Conservation (phyloP, 2,329 filamentous ascomycete genomes). For the Fusarium setosum region DNA sequence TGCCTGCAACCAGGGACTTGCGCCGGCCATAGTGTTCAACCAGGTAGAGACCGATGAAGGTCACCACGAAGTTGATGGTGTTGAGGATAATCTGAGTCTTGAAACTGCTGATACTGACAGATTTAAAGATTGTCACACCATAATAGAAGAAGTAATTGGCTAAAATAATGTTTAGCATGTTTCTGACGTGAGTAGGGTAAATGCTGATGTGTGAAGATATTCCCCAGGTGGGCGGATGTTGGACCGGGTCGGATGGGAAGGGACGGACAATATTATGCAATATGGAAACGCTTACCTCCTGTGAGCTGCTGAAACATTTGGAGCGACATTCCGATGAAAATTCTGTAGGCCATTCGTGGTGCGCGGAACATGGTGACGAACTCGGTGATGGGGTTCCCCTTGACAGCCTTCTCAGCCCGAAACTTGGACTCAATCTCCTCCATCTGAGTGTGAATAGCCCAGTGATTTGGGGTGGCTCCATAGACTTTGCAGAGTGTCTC, state of each 20-base stretch:
- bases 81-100: conserved; percentile 75
- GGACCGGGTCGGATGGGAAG: not conserved
- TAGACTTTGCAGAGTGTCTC: conserved; percentile 61
- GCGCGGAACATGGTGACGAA: conserved; percentile 72
- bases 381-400: conserved; percentile 55
- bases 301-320: conserved; percentile 76
- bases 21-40: conserved; percentile 75
- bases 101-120: conserved; percentile 67
- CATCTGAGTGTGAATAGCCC: conserved; percentile 59
- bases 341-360: conserved; percentile 72
- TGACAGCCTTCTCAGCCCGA: conserved; percentile 56
- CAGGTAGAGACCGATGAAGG: conserved; percentile 76
- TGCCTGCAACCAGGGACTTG: conserved; percentile 71
- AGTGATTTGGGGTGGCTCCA: conserved; percentile 56
- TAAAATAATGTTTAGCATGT: too few relatives aligned
- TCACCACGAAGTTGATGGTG: conserved; percentile 74
- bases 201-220: too few relatives aligned
- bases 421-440: conserved; percentile 66
- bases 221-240: too few relatives aligned
- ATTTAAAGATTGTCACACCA: conserved; percentile 62
- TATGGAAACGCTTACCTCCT: conserved; percentile 6
- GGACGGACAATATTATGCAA: not conserved
- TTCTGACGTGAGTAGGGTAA: too few relatives aligned
- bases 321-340: conserved; percentile 68
- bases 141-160: conserved; percentile 77